Evolutionary conservation across 148 eudicot genomes (phyloP).

Genomic region (Camellia lanceoleosa): DNA sequence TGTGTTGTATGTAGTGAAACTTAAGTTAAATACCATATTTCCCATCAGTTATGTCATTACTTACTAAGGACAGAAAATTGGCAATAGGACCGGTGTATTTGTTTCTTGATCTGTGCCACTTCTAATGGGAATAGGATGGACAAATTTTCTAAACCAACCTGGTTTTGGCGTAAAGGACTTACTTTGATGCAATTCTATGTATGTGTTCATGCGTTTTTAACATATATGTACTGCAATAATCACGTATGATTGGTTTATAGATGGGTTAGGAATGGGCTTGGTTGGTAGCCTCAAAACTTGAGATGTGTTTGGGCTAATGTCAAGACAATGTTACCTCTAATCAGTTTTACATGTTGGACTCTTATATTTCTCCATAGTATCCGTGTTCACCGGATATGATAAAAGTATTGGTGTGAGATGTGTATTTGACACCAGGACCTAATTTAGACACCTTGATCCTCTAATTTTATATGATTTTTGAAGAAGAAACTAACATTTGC

Average conservation of each 20-base stretch:
- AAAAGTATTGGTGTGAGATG: no score
- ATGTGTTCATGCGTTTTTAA: neutral
- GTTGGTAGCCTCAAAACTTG: neutral
- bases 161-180: neutral
- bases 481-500: no score
- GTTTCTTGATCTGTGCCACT: neutral
- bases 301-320: no score
- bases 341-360: neutral
- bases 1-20: no score
- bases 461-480: no score
- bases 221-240: neutral
- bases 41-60: no score
- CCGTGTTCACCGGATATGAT: no score
- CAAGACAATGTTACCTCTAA: neutral
- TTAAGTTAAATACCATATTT: no score
- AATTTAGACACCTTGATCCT: no score
- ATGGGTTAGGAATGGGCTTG: neutral
- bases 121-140: neutral
- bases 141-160: neutral
- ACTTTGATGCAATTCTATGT: neutral
- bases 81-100: neutral
- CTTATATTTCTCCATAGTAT: no score
- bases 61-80: neutral
- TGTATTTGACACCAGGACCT: no score
- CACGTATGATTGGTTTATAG: no score